Evolutionary conservation across 805 yeast genomes (phyloP), one percentile per base, ranked within the genome.

Genomic region (Candida boidinii): DNA sequence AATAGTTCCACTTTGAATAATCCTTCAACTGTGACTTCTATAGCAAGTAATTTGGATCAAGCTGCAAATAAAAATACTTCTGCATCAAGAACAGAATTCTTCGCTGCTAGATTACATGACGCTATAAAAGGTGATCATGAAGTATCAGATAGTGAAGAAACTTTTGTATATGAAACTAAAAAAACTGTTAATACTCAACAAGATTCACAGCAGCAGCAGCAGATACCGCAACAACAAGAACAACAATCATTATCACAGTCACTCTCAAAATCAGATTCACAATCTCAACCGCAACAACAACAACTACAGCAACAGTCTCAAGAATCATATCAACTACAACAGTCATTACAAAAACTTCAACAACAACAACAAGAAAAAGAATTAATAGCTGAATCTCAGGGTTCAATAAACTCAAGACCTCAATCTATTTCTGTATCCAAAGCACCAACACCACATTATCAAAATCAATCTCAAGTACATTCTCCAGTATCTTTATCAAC

Each of bases 41-140:
- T 42, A 1, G 42, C 70, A 33, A 75, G 72, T 39, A 72, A 67
- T 41, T n/a, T n/a, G n/a, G n/a, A n/a, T n/a, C n/a, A n/a, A n/a
- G n/a, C n/a, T n/a, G n/a, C n/a, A n/a, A n/a, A n/a, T n/a, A n/a
- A n/a, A n/a, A n/a, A n/a, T n/a, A n/a, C n/a, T n/a, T 58, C 58
- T 5, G 71, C 85, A 4, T 76, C 94, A 7, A 72, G 87, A 49
- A 92, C 96, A 0, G 97, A 88, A 49, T 75, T 86, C 39, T 92
- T 92, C 56, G 97, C 96, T 8, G 96, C 97, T 0, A 83, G 81
- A 45, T 66, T 92, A 39, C 97, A 96, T 7, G 79, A 86, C 35
- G 97, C 97, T 1, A 94, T 90, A 4, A 94, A 82, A 41, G 95
- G 86, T 45, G 88, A 76, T 28, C 85, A 82, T 39, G 76, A 82